Evolutionary conservation across 2,329 filamentous ascomycete species (phyloP).

Genomic region (Metarhizium humberi): DNA sequence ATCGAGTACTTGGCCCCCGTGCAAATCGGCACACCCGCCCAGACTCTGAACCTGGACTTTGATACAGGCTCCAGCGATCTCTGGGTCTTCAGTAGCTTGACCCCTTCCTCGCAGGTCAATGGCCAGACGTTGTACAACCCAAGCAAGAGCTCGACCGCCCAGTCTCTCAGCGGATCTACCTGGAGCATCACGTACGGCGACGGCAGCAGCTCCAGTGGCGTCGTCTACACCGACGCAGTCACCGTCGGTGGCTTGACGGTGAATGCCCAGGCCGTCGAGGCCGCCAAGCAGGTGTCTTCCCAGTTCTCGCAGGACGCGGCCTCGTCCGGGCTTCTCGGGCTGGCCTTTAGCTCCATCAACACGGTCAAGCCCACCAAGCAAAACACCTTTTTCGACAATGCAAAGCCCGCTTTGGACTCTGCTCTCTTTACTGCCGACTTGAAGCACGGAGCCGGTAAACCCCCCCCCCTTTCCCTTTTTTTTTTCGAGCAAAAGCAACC

Average conservation of each 20-base stretch:
- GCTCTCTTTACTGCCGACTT: constrained; percentile 61
- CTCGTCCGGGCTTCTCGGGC: constrained; percentile 32
- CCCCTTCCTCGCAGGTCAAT: too few species aligned
- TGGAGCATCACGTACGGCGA: constrained; percentile 38
- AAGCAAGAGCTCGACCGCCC: constrained; percentile 26
- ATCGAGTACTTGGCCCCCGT: constrained; percentile 10
- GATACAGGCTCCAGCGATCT: constrained; percentile 12
- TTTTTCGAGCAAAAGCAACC: too few species aligned
- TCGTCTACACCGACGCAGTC: constrained; percentile 34
- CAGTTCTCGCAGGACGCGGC: constrained; percentile 29
- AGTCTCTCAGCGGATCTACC: constrained; percentile 23
- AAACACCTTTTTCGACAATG: constrained; percentile 29
- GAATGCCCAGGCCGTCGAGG: constrained; percentile 31
- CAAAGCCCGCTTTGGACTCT: constrained; percentile 9
- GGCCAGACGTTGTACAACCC: too few species aligned
- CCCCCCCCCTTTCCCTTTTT: background rate
- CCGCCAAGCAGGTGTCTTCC: constrained; percentile 29
- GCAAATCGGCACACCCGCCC: constrained; percentile 12
- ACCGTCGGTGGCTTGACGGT: constrained; percentile 32
- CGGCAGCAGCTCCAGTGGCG: constrained; percentile 29
- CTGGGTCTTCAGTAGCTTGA: too few species aligned
- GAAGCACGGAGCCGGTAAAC: constrained; percentile 33
- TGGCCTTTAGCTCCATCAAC: constrained; percentile 33
- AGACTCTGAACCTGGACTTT: constrained; percentile 11
- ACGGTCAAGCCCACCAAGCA: constrained; percentile 29